A percentile compares a stretch with the other conserved stretches of the same genome.
Evolutionary conservation across 129 eudicot genomes (phyloP).

Genomic region (Heracleum sosnowskyi): DNA sequence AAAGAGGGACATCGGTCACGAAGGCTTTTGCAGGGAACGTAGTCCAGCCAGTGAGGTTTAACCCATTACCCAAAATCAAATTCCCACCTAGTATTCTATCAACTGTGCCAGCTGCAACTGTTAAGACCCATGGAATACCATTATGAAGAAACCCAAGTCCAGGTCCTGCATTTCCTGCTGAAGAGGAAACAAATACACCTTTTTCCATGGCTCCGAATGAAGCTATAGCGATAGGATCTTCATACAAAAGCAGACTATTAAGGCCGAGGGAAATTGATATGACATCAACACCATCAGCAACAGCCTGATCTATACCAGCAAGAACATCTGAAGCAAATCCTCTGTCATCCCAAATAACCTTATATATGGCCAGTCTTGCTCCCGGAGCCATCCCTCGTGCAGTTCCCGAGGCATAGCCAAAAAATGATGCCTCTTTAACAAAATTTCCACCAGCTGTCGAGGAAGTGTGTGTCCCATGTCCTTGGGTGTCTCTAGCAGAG

Average conservation of each 20-base stretch:
- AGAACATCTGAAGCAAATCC: constrained; percentile 28
- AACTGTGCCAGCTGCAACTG: constrained; percentile 32
- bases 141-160: constrained; percentile 16
- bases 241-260: constrained; percentile 17
- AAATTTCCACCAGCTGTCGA: constrained; percentile 36
- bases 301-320: constrained; percentile 42
- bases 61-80: constrained; percentile 32
- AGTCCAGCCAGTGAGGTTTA: constrained; percentile 25
- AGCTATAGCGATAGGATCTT: constrained; percentile 39
- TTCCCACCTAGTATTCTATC: constrained; percentile 29
- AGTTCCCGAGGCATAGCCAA: constrained; percentile 41
- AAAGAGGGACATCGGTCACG: constrained; percentile 11
- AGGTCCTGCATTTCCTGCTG: constrained; percentile 36
- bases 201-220: constrained; percentile 36
- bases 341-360: constrained; percentile 35
- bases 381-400: constrained; percentile 43
- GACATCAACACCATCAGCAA: constrained; percentile 39
- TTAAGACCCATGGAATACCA: constrained; percentile 38
- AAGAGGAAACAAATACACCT: constrained; percentile 26
- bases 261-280: constrained; percentile 38
- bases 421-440: constrained; percentile 23
- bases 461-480: constrained; percentile 48
- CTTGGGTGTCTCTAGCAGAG: constrained; percentile 35
- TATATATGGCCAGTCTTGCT: constrained; percentile 35
- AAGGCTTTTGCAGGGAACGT: constrained; percentile 33